Evolutionary conservation across 225 moss, liverwort and hornwort species (phyloP).

Genomic region (Climacium dendroides): DNA sequence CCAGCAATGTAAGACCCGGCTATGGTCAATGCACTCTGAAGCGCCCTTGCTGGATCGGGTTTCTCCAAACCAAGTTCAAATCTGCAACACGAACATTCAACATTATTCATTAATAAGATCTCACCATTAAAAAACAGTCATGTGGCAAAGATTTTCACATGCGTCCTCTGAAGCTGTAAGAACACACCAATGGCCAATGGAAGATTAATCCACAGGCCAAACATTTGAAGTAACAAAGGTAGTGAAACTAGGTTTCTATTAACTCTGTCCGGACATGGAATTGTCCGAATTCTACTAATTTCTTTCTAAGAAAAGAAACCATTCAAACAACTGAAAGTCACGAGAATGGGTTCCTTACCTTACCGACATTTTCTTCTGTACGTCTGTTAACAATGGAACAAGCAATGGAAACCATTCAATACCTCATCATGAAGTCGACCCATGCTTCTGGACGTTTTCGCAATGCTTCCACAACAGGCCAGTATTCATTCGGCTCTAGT

Average conservation of each 20-base stretch:
- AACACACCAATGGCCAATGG: background rate
- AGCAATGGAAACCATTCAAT: background rate
- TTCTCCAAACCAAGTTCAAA: slow-evolving; percentile 96
- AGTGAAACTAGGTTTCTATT: background rate
- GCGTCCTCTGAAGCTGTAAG: background rate
- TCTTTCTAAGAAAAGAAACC: background rate
- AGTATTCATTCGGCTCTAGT: slow-evolving; percentile 67
- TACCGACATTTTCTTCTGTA: background rate
- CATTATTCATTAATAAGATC: background rate
- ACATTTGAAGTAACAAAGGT: background rate
- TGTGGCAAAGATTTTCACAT: background rate
- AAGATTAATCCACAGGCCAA: background rate
- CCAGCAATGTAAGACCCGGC: slow-evolving; percentile 86
- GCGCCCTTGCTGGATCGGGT: slow-evolving; percentile 83
- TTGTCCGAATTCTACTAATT: background rate
- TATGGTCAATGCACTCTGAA: slow-evolving; percentile 90
- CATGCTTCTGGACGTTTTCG: slow-evolving; percentile 86
- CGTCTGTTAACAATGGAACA: background rate
- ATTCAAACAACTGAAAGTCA: background rate
- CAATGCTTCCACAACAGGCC: slow-evolving; percentile 81
- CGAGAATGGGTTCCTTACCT: background rate
- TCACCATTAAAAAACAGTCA: background rate
- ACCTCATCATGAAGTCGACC: slow-evolving; percentile 99
- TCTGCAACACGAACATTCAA: slow-evolving; percentile 24
- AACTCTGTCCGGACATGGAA: background rate